These are phyloP conservation scores for Xerocomus potaroensis DNA, from an alignment of 768 basidiomycete species.

Conservation along the genomic window DNA sequence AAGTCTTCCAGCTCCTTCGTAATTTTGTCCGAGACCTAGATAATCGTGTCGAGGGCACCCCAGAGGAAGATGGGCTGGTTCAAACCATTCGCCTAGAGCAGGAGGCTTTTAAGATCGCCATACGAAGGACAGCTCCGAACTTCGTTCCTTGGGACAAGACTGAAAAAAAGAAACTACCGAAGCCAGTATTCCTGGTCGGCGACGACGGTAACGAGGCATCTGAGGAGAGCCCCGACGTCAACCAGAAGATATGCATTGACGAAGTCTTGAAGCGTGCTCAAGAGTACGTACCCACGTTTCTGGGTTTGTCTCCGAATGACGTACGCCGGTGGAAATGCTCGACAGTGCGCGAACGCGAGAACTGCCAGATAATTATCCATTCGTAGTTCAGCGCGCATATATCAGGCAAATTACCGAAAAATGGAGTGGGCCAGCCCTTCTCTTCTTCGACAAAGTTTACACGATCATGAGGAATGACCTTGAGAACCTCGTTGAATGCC, in stretches of 20 bases:
- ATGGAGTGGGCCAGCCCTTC: slow-evolving; percentile 47
- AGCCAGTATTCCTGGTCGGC: slow-evolving; percentile 31
- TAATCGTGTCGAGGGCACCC: slow-evolving; percentile 48
- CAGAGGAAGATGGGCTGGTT: slow-evolving; percentile 47
- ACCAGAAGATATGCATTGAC: slow-evolving; percentile 41
- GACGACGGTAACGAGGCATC: slow-evolving; percentile 38
- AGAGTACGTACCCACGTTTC: slow-evolving; percentile 38
- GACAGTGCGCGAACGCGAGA: slow-evolving; percentile 70
- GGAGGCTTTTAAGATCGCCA: slow-evolving; percentile 41
- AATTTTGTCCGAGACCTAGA: slow-evolving; percentile 44
- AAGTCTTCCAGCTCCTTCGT: slow-evolving; percentile 47
- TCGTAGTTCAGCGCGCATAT: slow-evolving; percentile 50
- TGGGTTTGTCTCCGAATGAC: no score
- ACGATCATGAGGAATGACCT: slow-evolving; percentile 37
- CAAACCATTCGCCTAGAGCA: slow-evolving; percentile 52
- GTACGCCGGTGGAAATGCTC: not conserved
- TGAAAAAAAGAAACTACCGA: slow-evolving; percentile 1
- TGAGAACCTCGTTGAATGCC: slow-evolving; percentile 38
- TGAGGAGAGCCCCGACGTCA: not conserved
- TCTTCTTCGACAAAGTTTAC: slow-evolving; percentile 41
- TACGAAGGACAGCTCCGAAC: slow-evolving; percentile 51
- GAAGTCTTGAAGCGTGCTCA: slow-evolving; percentile 47
- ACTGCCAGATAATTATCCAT: slow-evolving; percentile 64
- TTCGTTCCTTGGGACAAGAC: slow-evolving; percentile 48
- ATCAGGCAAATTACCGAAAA: slow-evolving; percentile 41